Evolutionary conservation across 2,329 filamentous ascomycete genomes (phyloP), one percentile per base, ranked within the genome.

Genomic region (Venturia effusa): DNA sequence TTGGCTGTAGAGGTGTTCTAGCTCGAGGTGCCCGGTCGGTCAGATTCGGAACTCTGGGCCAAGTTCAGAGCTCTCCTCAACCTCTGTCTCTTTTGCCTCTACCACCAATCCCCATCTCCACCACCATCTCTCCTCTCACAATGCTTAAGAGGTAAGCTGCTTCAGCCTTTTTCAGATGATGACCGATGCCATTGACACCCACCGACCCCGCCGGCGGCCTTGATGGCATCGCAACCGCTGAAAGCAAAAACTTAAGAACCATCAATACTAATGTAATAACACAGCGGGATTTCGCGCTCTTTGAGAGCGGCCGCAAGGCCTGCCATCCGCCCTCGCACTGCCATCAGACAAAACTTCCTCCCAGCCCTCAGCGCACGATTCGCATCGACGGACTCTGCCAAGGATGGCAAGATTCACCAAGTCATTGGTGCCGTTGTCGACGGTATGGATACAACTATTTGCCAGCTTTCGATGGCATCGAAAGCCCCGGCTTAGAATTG

Each of bases 381-480:
- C 75, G 85, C 86, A 72, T 84, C 80, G 74, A 82, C 83, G 7
- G 81, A 84, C 69, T 74, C 81, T 65, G 72, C 74, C 64, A 77
- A 78, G 70, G 77, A 82, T 77, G 87, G 87, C 75, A 87, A 84
- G 79, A 82, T 86, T 75, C 81, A 85, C 77, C 81, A 92, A 83
- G 92, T 97, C 80, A 97, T 97, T 82, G 92, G 94, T 89, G 93
- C 94, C 83, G 92, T 97, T 78, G 94, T 97, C 74, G 94, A 97
- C 83, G 92, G 91, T 96, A 84, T 83, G 89, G 70, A 68, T 67
- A 63, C 66, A 71, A 5, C 17, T 27, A n/a, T 43, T 22, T 27
- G 27, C 70, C 70, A 64, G 55, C 64, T 64, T 68, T 66, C 41
- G 66, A 64, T 67, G 66, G 67, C 62, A 59, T 60, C 32, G 59